phyloP scores from a whole-genome alignment of 176 grass and related monocot species.

The Aegilops bicornis region DNA sequence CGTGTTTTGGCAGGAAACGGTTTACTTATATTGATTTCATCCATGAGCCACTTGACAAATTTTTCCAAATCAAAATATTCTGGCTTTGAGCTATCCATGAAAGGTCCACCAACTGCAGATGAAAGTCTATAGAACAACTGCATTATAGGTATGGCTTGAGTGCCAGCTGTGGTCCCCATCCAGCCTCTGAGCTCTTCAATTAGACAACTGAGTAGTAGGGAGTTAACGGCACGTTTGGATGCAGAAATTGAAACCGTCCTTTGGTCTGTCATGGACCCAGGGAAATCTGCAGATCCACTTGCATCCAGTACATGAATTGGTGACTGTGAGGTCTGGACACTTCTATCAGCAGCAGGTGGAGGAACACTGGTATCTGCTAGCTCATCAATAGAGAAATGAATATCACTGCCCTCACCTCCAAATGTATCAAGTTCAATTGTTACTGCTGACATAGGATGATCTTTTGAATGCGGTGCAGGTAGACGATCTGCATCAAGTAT shows the following conservation, averaged over 20 bases:
- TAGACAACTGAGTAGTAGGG: conserved; percentile 71
- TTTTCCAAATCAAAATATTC: conserved; percentile 91
- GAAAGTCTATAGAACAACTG: conserved; percentile 93
- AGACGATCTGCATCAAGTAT: conserved; percentile 86
- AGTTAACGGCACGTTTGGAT: conserved; percentile 88
- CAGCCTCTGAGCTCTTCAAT: conserved; percentile 90
- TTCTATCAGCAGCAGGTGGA: conserved; percentile 51
- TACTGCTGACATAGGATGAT: conserved; percentile 94
- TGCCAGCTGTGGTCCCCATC: conserved; percentile 84
- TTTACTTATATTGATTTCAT: conserved; percentile 86
- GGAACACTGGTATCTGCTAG: conserved; percentile 49
- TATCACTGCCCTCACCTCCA: conserved; percentile 70
- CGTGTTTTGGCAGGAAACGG: conserved; percentile 76
- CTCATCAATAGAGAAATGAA: conserved; percentile 85
- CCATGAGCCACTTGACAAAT: conserved; percentile 93
- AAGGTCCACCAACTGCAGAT: conserved; percentile 92
- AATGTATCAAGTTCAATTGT: conserved; percentile 91
- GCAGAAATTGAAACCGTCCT: conserved; percentile 92
- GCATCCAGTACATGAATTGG: conserved; percentile 75
- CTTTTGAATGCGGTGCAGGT: conserved; percentile 81
- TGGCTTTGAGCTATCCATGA: conserved; percentile 94
- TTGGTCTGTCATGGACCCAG: conserved; percentile 47
- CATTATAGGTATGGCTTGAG: conserved; percentile 86
- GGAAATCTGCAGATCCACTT: conserved; percentile 64
- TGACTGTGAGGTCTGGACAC: conserved; percentile 55